Evolutionary conservation across 2,329 filamentous ascomycete species (phyloP).

Genomic region (Penicillium sp.): DNA sequence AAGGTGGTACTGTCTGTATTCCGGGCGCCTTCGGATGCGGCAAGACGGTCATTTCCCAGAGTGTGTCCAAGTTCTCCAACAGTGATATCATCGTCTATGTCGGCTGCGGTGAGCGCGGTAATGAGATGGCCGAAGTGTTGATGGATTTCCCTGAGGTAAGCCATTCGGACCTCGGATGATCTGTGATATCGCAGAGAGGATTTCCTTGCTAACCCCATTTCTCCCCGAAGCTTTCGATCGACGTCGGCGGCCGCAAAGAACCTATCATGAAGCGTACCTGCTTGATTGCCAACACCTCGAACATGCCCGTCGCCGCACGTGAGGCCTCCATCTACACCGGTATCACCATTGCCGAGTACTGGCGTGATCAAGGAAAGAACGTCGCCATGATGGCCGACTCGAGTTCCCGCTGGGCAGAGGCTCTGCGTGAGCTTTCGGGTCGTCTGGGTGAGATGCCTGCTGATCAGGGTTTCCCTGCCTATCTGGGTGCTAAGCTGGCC

Average conservation of each 20-base stretch:
- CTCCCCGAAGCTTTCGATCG: conserved; percentile 72
- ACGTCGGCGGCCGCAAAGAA: conserved; percentile 90
- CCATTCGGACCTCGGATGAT: not conserved
- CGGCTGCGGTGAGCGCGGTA: conserved; percentile 89
- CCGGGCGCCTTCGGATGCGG: conserved; percentile 98
- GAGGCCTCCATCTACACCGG: conserved; percentile 99
- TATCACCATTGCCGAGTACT: conserved; percentile 94
- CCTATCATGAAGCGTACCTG: conserved; percentile 99
- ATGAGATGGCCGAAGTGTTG: conserved; percentile 99
- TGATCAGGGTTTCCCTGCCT: conserved; percentile 98
- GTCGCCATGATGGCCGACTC: conserved; percentile 99
- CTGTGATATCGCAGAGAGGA: not conserved
- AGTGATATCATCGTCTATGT: conserved; percentile 99
- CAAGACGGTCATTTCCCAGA: conserved; percentile 99
- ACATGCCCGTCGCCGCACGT: conserved; percentile 98
- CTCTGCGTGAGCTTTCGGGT: conserved; percentile 96
- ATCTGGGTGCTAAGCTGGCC: conserved; percentile 92
- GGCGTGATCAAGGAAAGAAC: conserved; percentile 93
- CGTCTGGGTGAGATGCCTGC: conserved; percentile 99
- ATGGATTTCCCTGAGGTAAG: conserved; percentile 94
- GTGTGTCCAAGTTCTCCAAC: conserved; percentile 99
- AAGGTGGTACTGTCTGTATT: conserved; percentile 96
- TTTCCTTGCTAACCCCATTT: not conserved
- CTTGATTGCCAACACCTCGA: conserved; percentile 97
- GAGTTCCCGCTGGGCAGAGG: conserved; percentile 96